These are phyloP conservation scores for Naegleria lovaniensis DNA, from an alignment of 208 protist species.

Conservation along the genomic window DNA sequence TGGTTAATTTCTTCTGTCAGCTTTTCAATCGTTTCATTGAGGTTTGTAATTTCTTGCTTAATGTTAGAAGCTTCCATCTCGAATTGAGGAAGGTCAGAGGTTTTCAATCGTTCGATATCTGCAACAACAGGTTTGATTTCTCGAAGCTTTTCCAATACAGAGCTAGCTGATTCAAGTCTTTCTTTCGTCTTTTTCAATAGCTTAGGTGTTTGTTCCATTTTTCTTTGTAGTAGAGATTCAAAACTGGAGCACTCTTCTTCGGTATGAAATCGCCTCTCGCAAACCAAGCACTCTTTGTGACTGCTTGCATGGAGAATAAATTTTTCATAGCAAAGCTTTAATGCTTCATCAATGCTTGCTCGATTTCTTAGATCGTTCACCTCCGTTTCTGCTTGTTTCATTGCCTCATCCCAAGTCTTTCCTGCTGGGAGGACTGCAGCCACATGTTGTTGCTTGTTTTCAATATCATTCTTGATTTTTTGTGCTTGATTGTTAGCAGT, in stretches of 20 bases:
- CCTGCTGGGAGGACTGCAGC: neutral
- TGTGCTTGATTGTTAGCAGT: neutral
- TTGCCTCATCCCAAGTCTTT: neutral
- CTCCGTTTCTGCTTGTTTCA: neutral
- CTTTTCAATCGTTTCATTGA: neutral
- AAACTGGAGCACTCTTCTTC: neutral
- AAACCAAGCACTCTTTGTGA: neutral
- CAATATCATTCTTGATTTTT: neutral
- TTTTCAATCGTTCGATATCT: neutral
- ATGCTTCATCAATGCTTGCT: neutral
- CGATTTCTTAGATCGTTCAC: neutral
- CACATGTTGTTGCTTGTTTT: neutral
- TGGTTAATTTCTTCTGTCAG: neutral
- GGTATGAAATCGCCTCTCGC: neutral
- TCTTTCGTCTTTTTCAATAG: neutral
- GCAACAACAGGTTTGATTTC: neutral
- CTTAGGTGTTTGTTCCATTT: constrained; percentile 3
- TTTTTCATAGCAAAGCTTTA: constrained; percentile 27
- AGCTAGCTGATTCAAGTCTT: neutral
- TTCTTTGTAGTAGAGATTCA: neutral
- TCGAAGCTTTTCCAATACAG: neutral
- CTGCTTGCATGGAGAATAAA: neutral
- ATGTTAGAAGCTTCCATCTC: neutral
- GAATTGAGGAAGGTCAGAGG: neutral
- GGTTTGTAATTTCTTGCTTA: neutral